Evolutionary conservation across 306 rosid species (phyloP), one percentile per base, ranked within the genome.

Genomic region (Quercus cerris): DNA sequence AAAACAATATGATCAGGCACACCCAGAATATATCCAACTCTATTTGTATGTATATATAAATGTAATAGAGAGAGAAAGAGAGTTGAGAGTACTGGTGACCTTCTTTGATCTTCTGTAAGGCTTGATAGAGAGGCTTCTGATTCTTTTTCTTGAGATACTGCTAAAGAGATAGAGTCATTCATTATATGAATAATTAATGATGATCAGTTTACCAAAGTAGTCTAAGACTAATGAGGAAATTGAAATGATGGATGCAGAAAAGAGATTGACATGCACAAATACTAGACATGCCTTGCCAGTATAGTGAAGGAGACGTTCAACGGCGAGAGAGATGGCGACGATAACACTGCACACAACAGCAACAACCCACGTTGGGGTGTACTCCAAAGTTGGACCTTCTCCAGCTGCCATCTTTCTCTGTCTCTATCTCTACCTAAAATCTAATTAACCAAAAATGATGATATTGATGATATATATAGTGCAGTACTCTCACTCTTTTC

Each of bases 91-190:
- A 11, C 28, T 5, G 68, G 14, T 17, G 9, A 83, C 86, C 86
- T 83, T 83, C 86, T 83, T 83, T 83, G 81, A 83, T 79, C 79
- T 83, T 83, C 74, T 68, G 78, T 80, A 83, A 71, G 41, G 86
- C 86, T 59, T 83, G 74, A 49, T 56, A 79, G 15, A 83, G 86
- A 56, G 86, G 86, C 66, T 70, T 79, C 77, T 83, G 86, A 30
- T 83, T 75, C 74, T 79, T 75, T 75, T 56, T 83, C 83, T 75
- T 75, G 56, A 83, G 83, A 78, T 70, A 79, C 86, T 83, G 83
- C 76, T 46, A 19, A 61, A n/a, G 6, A 41, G 46, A 2, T 11
- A 41, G 46, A 38, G 0, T 41, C 12, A 41, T 2, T 41, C 46
- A 41, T 41, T 2, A 41, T 41, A 8, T 41, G 46, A 41, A 41